These are phyloP conservation scores for Cryptomeria japonica DNA, from an alignment of 75 land plant genomes.

Conservation along the genomic window DNA sequence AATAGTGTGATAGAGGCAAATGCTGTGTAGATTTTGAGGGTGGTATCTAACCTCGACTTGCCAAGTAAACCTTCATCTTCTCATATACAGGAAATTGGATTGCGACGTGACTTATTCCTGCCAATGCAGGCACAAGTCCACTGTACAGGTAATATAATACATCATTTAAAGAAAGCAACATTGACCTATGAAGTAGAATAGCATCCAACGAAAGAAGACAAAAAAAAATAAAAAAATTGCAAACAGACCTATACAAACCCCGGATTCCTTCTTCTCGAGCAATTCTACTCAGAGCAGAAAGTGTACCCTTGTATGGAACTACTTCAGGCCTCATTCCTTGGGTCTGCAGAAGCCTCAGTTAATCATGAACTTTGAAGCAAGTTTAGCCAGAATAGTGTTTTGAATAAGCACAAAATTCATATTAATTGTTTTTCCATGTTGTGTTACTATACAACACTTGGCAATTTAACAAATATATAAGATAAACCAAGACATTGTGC, in stretches of 20 bases:
- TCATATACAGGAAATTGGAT: constrained; percentile 98
- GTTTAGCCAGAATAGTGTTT: background rate
- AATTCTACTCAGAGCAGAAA: constrained; percentile 83
- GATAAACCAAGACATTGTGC: background rate
- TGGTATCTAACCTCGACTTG: constrained; percentile 54
- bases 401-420: background rate
- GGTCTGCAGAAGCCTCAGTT: constrained; percentile 53
- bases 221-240: background rate
- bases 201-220: background rate
- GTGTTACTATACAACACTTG: background rate
- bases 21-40: background rate
- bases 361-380: background rate
- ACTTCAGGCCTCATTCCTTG: constrained; percentile 83
- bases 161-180: background rate
- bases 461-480: background rate
- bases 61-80: constrained; percentile 75
- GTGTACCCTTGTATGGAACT: constrained; percentile 73
- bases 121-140: constrained; percentile 97
- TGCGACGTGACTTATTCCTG: constrained; percentile 97
- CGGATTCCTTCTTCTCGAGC: constrained; percentile 89
- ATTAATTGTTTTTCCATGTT: background rate
- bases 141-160: constrained; percentile 35
- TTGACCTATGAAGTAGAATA: background rate
- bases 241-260: constrained; percentile 87
- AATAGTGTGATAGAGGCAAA: background rate